Conservation (phyloP, 2,329 filamentous ascomycete species). For the Aspergillus sp. region DNA sequence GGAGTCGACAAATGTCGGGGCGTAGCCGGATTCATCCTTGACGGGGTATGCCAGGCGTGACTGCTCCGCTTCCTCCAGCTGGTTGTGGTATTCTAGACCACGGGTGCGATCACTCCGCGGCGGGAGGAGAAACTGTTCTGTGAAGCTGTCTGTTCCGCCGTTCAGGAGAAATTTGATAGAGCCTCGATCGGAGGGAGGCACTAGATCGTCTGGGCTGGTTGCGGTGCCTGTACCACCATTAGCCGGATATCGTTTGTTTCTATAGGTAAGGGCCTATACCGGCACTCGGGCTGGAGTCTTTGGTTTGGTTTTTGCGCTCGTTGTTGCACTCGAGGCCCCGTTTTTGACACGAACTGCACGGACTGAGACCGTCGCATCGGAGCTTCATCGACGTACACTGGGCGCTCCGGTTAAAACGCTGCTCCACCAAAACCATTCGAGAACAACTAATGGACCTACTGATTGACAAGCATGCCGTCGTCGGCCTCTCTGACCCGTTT, state of each 20-base stretch:
- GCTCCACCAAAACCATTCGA: background rate
- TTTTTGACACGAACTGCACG: conserved; percentile 46
- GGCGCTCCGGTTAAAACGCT: background rate
- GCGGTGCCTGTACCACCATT: conserved; percentile 2
- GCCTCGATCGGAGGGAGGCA: conserved; percentile 40
- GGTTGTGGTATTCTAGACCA: conserved; percentile 37
- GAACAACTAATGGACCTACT: conserved; percentile 25
- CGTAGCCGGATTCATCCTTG: conserved; percentile 16
- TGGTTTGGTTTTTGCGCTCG: conserved; percentile 21
- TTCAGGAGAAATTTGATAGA: conserved; percentile 50
- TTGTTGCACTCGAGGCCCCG: conserved; percentile 43
- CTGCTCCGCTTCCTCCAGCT: conserved; percentile 22
- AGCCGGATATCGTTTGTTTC: background rate
- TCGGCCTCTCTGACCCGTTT: conserved; percentile 46
- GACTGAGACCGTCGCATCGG: conserved; percentile 45
- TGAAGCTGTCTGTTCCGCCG: conserved; percentile 46
- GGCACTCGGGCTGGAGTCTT: conserved; percentile 17
- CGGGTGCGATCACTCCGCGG: conserved; percentile 38
- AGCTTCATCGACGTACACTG: conserved; percentile 50
- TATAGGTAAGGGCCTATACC: conserved; percentile 11
- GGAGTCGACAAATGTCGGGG: conserved; percentile 20
- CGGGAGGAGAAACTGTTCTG: conserved; percentile 45
- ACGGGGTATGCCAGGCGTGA: conserved; percentile 18
- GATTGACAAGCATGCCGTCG: conserved; percentile 49
- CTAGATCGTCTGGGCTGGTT: conserved; percentile 26